Conservation (phyloP, 2,329 filamentous ascomycete species). For the Torrubiella hemipterigena region DNA sequence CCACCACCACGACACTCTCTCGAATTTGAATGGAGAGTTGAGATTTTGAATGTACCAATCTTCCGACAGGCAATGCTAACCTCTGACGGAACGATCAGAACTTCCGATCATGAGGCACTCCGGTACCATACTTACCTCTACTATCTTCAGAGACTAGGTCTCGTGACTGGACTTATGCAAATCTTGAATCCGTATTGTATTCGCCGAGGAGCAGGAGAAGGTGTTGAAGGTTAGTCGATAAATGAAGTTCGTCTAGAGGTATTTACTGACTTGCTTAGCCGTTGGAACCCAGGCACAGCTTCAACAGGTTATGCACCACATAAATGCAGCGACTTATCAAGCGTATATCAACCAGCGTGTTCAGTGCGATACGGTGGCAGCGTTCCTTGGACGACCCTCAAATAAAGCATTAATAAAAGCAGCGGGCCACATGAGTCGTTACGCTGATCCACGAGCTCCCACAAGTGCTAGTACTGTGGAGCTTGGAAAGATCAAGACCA, state of each 20-base stretch:
- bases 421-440: constrained; percentile 1
- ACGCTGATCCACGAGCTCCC: not conserved
- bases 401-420: not conserved
- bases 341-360: constrained; percentile 1
- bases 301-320: not conserved
- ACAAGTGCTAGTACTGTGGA: not conserved
- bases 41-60: not conserved
- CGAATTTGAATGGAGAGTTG: not conserved
- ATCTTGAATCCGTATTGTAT: constrained; percentile 2
- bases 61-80: not conserved
- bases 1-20: not conserved
- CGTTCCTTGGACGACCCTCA: not conserved
- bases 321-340: not conserved
- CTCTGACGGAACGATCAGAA: constrained; percentile 1
- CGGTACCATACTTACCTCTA: constrained; percentile 2
- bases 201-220: constrained; percentile 1
- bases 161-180: constrained; percentile 1
- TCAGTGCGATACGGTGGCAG: constrained; percentile 1
- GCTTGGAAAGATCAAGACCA: not conserved
- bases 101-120: not conserved
- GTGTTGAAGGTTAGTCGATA: constrained; percentile 1
- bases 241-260: not conserved
- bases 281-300: not conserved
- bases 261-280: no score
- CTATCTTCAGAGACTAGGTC: constrained; percentile 1